phyloP scores from a whole-genome alignment of 345 rosid genomes.

The Citrus mangshanensis region DNA sequence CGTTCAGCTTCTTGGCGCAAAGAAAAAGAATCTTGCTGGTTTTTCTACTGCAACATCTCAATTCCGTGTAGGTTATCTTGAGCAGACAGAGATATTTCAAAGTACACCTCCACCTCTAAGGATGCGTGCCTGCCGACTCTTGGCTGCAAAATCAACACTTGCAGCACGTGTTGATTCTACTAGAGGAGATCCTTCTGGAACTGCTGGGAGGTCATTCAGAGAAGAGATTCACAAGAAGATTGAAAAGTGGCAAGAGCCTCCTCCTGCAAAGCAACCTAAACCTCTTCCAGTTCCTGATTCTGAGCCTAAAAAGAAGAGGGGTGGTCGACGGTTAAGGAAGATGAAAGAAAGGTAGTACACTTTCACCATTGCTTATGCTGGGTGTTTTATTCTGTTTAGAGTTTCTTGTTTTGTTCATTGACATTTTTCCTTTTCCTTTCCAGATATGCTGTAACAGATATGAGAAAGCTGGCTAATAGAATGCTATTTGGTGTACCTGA shows the following conservation, averaged over 20 bases:
- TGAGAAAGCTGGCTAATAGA: slow-evolving; percentile 96
- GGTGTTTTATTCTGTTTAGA: neutral
- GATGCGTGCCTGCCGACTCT: slow-evolving; percentile 73
- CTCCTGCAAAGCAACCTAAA: slow-evolving; percentile 95
- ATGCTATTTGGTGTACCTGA: slow-evolving; percentile 97
- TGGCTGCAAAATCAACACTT: slow-evolving; percentile 85
- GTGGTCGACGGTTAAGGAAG: slow-evolving; percentile 93
- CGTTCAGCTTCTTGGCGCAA: slow-evolving; percentile 89
- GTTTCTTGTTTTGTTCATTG: slow-evolving; percentile 3
- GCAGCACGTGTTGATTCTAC: slow-evolving; percentile 87
- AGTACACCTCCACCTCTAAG: slow-evolving; percentile 73
- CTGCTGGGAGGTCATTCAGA: slow-evolving; percentile 59
- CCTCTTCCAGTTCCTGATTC: slow-evolving; percentile 99
- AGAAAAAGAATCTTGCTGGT: slow-evolving; percentile 92
- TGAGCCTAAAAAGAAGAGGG: slow-evolving; percentile 96
- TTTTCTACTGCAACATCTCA: slow-evolving; percentile 88
- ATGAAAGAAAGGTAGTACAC: slow-evolving; percentile 82
- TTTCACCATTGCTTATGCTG: neutral
- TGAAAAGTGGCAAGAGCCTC: slow-evolving; percentile 98
- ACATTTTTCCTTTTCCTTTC: neutral
- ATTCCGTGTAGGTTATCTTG: slow-evolving; percentile 79
- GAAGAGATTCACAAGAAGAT: slow-evolving; percentile 83
- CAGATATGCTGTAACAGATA: slow-evolving; percentile 94
- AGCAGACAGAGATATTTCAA: slow-evolving; percentile 85
- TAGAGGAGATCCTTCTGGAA: slow-evolving; percentile 80